A percentile compares a stretch with the other conserved stretches of the same genome.
Evolutionary conservation across 2,329 filamentous ascomycete species (phyloP).

Genomic region (Periconia sp.): DNA sequence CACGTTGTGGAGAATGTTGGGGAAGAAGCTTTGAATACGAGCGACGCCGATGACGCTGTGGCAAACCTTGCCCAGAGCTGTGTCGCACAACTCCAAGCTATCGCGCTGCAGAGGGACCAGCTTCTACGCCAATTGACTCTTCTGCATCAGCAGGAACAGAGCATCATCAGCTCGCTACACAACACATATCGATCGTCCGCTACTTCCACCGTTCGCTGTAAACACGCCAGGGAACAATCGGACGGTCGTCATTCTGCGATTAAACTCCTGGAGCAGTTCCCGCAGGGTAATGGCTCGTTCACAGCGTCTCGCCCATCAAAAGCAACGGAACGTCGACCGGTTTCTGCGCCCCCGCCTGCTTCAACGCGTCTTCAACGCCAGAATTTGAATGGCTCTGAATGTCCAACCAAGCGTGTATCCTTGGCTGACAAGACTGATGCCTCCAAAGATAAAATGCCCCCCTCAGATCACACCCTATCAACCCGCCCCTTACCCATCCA

Average conservation of each 20-base stretch:
- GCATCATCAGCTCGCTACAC: neutral
- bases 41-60: neutral
- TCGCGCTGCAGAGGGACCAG: neutral
- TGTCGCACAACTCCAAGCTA: neutral
- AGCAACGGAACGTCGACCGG: neutral
- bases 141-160: neutral
- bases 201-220: neutral
- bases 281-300: neutral
- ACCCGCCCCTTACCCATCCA: neutral
- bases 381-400: too few relatives aligned
- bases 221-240: neutral
- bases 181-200: too few relatives aligned
- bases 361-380: neutral
- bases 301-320: neutral
- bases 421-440: neutral
- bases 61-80: neutral
- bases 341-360: neutral
- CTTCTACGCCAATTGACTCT: neutral
- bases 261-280: neutral
- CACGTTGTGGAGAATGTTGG: neutral
- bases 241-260: neutral
- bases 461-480: neutral
- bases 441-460: too few relatives aligned
- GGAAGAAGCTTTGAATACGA: neutral
- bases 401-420: neutral